Conservation (phyloP, 2,329 filamentous ascomycete species). For the Coleophoma crateriformis region DNA sequence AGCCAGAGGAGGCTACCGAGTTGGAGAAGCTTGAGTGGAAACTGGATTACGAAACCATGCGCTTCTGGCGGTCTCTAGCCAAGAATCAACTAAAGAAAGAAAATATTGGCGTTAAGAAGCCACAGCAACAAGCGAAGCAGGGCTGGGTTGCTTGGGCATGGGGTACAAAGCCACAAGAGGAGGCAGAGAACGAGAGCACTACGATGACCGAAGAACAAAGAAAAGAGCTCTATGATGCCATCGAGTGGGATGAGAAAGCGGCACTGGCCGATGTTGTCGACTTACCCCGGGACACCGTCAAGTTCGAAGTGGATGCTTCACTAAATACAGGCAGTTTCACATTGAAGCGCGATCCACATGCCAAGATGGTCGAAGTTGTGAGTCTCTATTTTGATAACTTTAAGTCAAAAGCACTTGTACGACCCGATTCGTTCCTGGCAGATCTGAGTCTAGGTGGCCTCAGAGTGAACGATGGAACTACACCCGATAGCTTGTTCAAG, state of each 20-base stretch:
- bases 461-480: slow-evolving; percentile 93
- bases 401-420: slow-evolving; percentile 80
- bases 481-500: slow-evolving; percentile 81
- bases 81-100: slow-evolving; percentile 94
- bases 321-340: slow-evolving; percentile 97
- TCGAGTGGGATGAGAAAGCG: slow-evolving; percentile 97
- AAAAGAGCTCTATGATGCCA: slow-evolving; percentile 93
- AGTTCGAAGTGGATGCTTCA: slow-evolving; percentile 86
- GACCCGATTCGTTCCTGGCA: slow-evolving; percentile 84
- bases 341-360: slow-evolving; percentile 77
- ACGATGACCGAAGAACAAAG: slow-evolving; percentile 94
- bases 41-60: slow-evolving; percentile 86
- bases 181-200: slow-evolving; percentile 67
- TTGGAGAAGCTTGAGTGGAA: slow-evolving; percentile 78
- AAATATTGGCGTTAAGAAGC: slow-evolving; percentile 81
- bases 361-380: slow-evolving; percentile 73
- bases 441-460: slow-evolving; percentile 89
- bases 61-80: slow-evolving; percentile 94
- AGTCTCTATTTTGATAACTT: slow-evolving; percentile 94
- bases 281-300: slow-evolving; percentile 83
- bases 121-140: slow-evolving; percentile 57
- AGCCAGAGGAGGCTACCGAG: slow-evolving; percentile 64
- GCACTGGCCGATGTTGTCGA: slow-evolving; percentile 84
- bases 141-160: slow-evolving; percentile 92
- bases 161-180: slow-evolving; percentile 63